phyloP scores from a whole-genome alignment of 78 protist species.

The Salpingoeca rosetta region DNA sequence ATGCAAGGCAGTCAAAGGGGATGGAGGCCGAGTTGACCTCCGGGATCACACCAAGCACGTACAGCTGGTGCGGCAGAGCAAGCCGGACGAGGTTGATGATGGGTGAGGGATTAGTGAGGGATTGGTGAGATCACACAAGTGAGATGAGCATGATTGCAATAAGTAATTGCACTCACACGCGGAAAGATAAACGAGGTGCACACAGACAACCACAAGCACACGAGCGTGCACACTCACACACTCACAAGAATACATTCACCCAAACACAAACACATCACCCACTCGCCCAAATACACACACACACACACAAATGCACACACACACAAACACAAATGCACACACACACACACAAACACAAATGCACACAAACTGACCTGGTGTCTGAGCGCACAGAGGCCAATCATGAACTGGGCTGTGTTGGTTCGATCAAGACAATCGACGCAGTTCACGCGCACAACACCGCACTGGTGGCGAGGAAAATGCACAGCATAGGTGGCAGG shows the following conservation, averaged over 20 bases:
- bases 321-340: neutral
- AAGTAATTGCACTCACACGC: too few species aligned
- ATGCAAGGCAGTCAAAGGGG: neutral
- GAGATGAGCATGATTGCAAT: too few species aligned
- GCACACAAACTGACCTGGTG: conserved; percentile 46
- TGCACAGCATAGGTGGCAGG: too few species aligned
- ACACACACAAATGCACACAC: too few species aligned
- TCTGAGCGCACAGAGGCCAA: conserved; percentile 72
- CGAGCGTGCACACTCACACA: too few species aligned
- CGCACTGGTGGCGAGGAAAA: conserved; percentile 17
- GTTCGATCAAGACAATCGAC: conserved; percentile 98
- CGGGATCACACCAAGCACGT: conserved; percentile 38
- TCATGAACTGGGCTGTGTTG: conserved; percentile 81
- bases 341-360: neutral
- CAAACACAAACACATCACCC: too few species aligned
- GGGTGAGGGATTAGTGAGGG: too few species aligned
- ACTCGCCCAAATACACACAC: too few species aligned
- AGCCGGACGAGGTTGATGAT: neutral
- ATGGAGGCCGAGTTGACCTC: neutral
- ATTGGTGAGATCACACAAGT: too few species aligned
- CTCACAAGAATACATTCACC: too few species aligned
- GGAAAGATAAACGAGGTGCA: too few species aligned
- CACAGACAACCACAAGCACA: too few species aligned
- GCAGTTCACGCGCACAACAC: conserved; percentile 89
- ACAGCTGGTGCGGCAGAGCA: neutral